Conservation (phyloP, 1,139 yeast species). For the Chernovozyma sophiae-reginae region DNA sequence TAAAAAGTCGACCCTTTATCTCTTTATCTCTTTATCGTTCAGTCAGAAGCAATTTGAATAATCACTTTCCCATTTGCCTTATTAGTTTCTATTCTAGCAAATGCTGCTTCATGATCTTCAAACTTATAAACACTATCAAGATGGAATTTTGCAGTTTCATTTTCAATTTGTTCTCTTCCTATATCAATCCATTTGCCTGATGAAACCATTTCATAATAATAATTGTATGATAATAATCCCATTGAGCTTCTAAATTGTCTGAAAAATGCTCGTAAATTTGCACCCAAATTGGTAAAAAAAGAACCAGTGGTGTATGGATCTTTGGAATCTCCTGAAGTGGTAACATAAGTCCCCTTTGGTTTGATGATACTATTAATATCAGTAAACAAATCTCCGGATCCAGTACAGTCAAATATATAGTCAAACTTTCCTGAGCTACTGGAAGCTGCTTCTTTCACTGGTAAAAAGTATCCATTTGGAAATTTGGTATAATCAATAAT, state of each 20-base stretch:
- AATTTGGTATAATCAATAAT: conserved; percentile 46
- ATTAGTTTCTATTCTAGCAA: conserved; percentile 41
- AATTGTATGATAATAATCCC: conserved; percentile 13
- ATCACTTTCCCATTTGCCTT: conserved; percentile 64
- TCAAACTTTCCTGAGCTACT: conserved; percentile 35
- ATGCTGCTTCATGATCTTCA: conserved; percentile 47
- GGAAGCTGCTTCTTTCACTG: conserved; percentile 23
- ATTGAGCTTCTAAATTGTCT: conserved; percentile 4
- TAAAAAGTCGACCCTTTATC: no score
- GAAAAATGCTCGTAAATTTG: background rate
- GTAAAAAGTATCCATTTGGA: conserved; percentile 14
- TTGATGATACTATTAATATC: conserved; percentile 28
- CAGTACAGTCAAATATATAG: conserved; percentile 28
- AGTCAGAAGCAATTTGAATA: conserved; percentile 21
- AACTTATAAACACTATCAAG: conserved; percentile 54
- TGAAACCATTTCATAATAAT: conserved; percentile 5
- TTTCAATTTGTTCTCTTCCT: conserved; percentile 29
- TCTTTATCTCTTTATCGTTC: no score
- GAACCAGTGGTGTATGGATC: conserved; percentile 19
- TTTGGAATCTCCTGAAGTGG: conserved; percentile 49
- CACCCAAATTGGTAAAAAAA: background rate
- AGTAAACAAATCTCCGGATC: conserved; percentile 22
- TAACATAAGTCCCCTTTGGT: conserved; percentile 43
- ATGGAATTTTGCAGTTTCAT: conserved; percentile 38
- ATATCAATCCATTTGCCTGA: conserved; percentile 11